Base-by-base conservation (phyloP, 768 basidiomycete species). In the Russula sp. region DNA sequence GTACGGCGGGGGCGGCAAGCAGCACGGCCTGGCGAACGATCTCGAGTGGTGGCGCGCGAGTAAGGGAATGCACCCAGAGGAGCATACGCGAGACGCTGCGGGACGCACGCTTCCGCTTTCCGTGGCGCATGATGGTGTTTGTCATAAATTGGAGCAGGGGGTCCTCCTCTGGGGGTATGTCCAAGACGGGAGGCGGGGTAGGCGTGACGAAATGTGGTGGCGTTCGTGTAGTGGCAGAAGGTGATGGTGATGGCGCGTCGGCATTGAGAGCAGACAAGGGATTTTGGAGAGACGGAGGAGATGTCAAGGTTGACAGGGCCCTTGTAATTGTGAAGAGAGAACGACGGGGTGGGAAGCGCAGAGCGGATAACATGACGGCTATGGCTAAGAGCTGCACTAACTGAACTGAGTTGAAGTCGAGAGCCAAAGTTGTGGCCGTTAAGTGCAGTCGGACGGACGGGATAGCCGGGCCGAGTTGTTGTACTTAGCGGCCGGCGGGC, bases 11-110 rank as follows among this genome's bases (percentile, higher is more conserved):
- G 4, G 90, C 79, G 2, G 83, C 85, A 2, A 79, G 69, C 25
- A 80, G 69, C 54, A 97, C 75, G 0, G 93, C 94, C 68, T 85
- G 73, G 42, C 85, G 84, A 5, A 97, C 75, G 65, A 96, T 82
- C 18, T 90, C 90, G 38, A 93, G 76, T 0, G 93, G 88, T n/a
- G 86, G 83, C 7, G 84, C 81, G 57, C 85, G 80, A 16, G 92
- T 95, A 60, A 87, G 76, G 10, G 84, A 78, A 71, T 88, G 87
- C 43, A 95, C 81, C 69, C 85, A 77, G 18, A 84, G 72, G n/a
- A 93, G 82, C 66, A 82, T 85, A n/a, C 77, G 72, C 2, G 84
- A 79, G 47, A 85, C 79, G 45, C 76, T 75, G 36, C 78, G 79
- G 0, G 82, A 73, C 0, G 88, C 87, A 22, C 78, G 76, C 9